Base-by-base conservation (phyloP, 2,329 filamentous ascomycete genomes). In the Juglanconis sp. region DNA sequence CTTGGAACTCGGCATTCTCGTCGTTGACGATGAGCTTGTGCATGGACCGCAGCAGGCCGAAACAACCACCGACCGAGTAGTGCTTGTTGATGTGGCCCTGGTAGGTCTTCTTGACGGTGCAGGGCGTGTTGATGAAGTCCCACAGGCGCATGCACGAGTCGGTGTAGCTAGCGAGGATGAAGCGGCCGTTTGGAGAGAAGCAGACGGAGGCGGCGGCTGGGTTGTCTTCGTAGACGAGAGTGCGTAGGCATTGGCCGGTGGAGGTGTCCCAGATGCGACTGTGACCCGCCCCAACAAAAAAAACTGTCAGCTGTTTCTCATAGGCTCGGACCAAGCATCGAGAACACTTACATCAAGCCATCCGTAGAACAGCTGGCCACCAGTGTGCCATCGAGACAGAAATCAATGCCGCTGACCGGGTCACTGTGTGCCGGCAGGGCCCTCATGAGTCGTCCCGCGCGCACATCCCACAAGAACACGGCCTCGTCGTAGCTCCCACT, bases 401-500 rank as follows among this genome's bases (percentile, higher is more conserved):
- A 96, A 72, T 97, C 94, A 9, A 99, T 94, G 0, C 93, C 92
- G 58, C 89, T 88, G 1, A 99, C 94, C 0, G 95, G 95, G 72
- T 99, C 95, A 34, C 92, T 96, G 70, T 99, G 95, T 2, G 95
- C 95, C 1, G 95, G 95, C 42, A 99, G 77, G 64, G 89, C 93
- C 57, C 92, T 85, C 92, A 99, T 96, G 38, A 95, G 80, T 30
- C 89, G 82, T 0, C 92, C 93, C 0, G 92, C 91, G 13, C 95
- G 84, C 13, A 98, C 91, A 73, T 99, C 95, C 95, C 95, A 99
- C 5, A 99, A 76, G 65, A 96, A 97, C 0, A 99, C 92, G 4
- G 95, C 95, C 78, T 99, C 95, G 67, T 99, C 95, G 75, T 97
- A 98, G 65, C 91, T 96, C 11, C 95, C 95, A 66, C 91, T 96